Evolutionary conservation across 140 eudicot genomes (phyloP), one percentile per base, ranked within the genome.

Genomic region (Ambrosia hybrid): DNA sequence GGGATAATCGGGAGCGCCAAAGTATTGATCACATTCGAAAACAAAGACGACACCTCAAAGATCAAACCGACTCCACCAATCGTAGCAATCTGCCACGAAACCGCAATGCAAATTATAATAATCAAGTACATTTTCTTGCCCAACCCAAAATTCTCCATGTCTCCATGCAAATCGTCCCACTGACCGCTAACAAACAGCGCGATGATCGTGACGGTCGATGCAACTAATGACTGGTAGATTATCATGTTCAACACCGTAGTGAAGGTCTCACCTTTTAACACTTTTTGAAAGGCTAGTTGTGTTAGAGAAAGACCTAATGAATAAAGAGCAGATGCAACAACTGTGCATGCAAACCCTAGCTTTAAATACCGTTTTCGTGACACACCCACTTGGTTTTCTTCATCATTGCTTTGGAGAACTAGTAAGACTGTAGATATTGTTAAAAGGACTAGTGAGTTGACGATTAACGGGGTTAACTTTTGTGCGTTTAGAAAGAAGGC

Each of bases 11-110:
- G 91, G 73, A 88, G 65, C 0, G 81, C 86, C 41, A 85, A 33
- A 17, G 85, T 85, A 46, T 78, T 74, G 6, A 85, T 83, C 10
- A 85, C 91, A 57, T 85, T 88, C 1, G 86, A 85, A 38, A 88
- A 88, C 48, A 88, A 80, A 0, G 95, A 85, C 5, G 95, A 88
- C 8, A 81, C 88, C 73, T 85, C 79, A 33, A 88, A 79, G 14
- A 85, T 85, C 79, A 88, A 73, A 6, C 95, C 87, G 0, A 83
- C 72, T 0, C 77, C 60, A 10, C 95, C 95, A 10, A 88, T 73
- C 1, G 84, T 41, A 39, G 55, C 81, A 46, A 83, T 58, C 41
- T 85, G 91, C 91, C 91, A 88, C 2, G 73, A 57, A 8, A 80
- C 16, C 9, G 89, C 83, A 1, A 72, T 78, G 71, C 73, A 57